These are phyloP conservation scores for Sporothrix mexicana DNA, from an alignment of 2,329 filamentous ascomycete genomes.

Conservation along the genomic window DNA sequence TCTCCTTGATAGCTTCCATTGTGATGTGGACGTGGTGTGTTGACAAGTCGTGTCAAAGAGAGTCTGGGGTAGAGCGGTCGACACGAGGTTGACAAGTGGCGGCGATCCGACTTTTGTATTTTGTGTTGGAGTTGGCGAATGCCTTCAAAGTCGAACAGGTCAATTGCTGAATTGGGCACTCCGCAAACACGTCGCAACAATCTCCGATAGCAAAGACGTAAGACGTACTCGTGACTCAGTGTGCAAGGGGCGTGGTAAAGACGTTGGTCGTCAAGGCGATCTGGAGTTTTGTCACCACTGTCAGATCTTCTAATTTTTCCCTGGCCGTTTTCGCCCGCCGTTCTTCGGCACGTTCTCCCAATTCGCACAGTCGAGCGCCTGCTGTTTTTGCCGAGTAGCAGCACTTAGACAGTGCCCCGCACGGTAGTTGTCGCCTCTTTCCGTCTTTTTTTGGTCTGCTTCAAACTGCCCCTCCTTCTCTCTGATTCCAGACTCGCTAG, in stretches of 20 bases:
- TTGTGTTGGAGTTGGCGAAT: neutral
- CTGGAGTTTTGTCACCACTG: no score
- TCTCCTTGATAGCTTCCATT: slow-evolving; percentile 63
- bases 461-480: slow-evolving; percentile 15
- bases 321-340: neutral
- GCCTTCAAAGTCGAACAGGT: neutral
- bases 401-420: neutral
- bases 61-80: slow-evolving; percentile 9
- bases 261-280: no score
- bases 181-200: neutral
- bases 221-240: slow-evolving; percentile 7
- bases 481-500: neutral
- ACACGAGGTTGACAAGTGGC: neutral
- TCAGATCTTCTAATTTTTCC: slow-evolving; percentile 20
- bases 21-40: slow-evolving; percentile 43
- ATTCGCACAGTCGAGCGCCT: slow-evolving; percentile 19
- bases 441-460: neutral
- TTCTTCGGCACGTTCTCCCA: neutral
- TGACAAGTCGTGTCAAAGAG: neutral
- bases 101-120: slow-evolving; percentile 3
- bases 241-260: no score
- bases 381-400: neutral
- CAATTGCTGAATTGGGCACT: slow-evolving; percentile 25
- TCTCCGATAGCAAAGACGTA: slow-evolving; percentile 6
- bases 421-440: neutral